Evolutionary conservation across 1,284 basidiomycete genomes (phyloP), one percentile per base, ranked within the genome.

Genomic region (Polyporus tsugae): DNA sequence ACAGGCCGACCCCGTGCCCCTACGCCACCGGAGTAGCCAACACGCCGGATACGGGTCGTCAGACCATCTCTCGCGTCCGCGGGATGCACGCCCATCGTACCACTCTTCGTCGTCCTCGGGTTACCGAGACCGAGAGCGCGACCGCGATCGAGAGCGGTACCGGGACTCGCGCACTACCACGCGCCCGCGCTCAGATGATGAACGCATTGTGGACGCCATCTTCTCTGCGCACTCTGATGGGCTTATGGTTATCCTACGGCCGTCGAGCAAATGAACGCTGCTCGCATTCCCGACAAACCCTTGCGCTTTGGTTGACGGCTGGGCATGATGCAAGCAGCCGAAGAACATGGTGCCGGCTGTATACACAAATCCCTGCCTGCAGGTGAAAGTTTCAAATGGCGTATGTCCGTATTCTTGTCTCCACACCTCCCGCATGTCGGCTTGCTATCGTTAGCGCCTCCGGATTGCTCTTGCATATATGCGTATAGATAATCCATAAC

Each of bases 161-260:
- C 66, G 68, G 22, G 70, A 69, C 25, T 60, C 64, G 33, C 61
- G 68, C 41, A 36, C 68, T 44, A 49, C 33, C 39, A 38, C 68
- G 67, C 60, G 65, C 59, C 33, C 72, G 69, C 62, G 64, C 7
- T 38, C 64, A 25, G 79, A 76, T 71, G 78, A 78, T 64, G 82
- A 81, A 74, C 79, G 88, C 64, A 69, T 82, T 36, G 91, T 93
- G 19, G 92, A 93, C 73, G 90, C 91, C 3, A 93, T 94, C 67
- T 93, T 94, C 77, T 92, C 91, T 44, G 92, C 90, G 4, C 92
- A 93, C 76, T 93, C 91, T 33, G 92, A 94, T 76, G 92, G 92
- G 6, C 82, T 94, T 67, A 87, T 94, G 82, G 90, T 92, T 70
- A 91, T 94, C 70, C 79, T 94, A 11, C 86, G 92, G 15, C 72